These are phyloP conservation scores for Massariosphaeria phaeospora DNA, from an alignment of 495 filamentous ascomycete species.

Conservation along the genomic window DNA sequence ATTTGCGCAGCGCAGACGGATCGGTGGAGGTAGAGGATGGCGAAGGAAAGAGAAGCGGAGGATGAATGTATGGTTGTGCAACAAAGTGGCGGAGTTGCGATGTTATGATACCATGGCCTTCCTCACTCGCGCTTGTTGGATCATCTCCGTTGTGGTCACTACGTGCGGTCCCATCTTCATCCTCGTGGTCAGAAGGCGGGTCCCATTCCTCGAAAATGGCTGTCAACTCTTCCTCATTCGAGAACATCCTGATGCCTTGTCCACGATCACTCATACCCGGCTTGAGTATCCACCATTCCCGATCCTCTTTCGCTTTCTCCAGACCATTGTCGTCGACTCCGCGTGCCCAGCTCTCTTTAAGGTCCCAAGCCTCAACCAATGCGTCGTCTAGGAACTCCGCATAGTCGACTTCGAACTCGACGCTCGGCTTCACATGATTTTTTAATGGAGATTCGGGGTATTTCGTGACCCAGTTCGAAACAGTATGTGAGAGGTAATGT, in stretches of 20 bases:
- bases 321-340: too few species aligned
- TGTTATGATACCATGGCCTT: conserved; percentile 62
- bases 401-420: conserved; percentile 90
- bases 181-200: conserved; percentile 47
- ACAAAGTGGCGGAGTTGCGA: conserved; percentile 94
- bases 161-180: conserved; percentile 48
- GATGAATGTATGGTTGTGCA: conserved; percentile 91
- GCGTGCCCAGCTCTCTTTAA: conserved; percentile 65
- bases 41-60: conserved; percentile 66
- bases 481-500: conserved; percentile 79
- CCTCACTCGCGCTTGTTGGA: conserved; percentile 30
- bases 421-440: conserved; percentile 63
- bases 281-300: conserved; percentile 97
- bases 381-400: conserved; percentile 95
- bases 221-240: conserved; percentile 69
- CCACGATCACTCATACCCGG: conserved; percentile 95
- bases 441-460: conserved; percentile 64
- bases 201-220: conserved; percentile 88
- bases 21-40: conserved; percentile 33
- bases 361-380: conserved; percentile 78
- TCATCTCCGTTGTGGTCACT: conserved; percentile 14
- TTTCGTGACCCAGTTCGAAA: conserved; percentile 75
- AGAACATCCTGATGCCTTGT: conserved; percentile 86
- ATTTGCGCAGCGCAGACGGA: conserved; percentile 62
- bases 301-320: conserved; percentile 44